Evolutionary conservation across 2,329 filamentous ascomycete species (phyloP).

Genomic region (Colletotrichum sublineola): DNA sequence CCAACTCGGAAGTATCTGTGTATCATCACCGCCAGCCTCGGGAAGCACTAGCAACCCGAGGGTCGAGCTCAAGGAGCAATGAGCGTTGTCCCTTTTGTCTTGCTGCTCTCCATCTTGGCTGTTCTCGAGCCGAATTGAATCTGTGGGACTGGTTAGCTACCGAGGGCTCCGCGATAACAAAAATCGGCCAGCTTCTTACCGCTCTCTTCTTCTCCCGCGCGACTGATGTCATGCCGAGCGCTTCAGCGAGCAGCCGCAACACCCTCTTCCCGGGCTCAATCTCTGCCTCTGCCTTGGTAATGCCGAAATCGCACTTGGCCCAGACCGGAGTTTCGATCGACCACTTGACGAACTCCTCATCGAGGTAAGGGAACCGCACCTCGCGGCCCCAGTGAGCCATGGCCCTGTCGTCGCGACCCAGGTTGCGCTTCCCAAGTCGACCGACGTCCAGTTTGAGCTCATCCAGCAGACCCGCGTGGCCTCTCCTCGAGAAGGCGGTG

Average conservation of each 20-base stretch:
- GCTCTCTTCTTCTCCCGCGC: slow-evolving; percentile 94
- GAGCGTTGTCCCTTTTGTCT: slow-evolving; percentile 76
- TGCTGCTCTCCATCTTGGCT: slow-evolving; percentile 83
- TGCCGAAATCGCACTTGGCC: slow-evolving; percentile 86
- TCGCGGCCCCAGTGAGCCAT: slow-evolving; percentile 92
- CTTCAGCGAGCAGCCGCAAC: slow-evolving; percentile 80
- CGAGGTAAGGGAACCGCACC: slow-evolving; percentile 89
- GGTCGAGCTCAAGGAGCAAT: slow-evolving; percentile 57
- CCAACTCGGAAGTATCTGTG: slow-evolving; percentile 82
- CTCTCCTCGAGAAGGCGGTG: slow-evolving; percentile 77
- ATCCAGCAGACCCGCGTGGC: slow-evolving; percentile 79
- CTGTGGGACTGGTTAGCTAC: slow-evolving; percentile 52
- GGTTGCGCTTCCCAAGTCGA: slow-evolving; percentile 90
- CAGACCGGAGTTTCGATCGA: slow-evolving; percentile 80
- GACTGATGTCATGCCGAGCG: slow-evolving; percentile 78
- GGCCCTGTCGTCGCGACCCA: slow-evolving; percentile 92
- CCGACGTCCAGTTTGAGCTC: slow-evolving; percentile 89
- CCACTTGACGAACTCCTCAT: slow-evolving; percentile 88
- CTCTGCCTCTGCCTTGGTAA: slow-evolving; percentile 44
- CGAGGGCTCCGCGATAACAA: too few species aligned
- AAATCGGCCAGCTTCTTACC: slow-evolving; percentile 59
- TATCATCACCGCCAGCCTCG: slow-evolving; percentile 72
- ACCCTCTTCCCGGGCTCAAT: slow-evolving; percentile 87
- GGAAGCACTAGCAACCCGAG: slow-evolving; percentile 22
- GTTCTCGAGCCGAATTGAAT: slow-evolving; percentile 88